Evolutionary conservation across 129 eudicot species (phyloP).

Genomic region (Helichrysum umbraculigerum): DNA sequence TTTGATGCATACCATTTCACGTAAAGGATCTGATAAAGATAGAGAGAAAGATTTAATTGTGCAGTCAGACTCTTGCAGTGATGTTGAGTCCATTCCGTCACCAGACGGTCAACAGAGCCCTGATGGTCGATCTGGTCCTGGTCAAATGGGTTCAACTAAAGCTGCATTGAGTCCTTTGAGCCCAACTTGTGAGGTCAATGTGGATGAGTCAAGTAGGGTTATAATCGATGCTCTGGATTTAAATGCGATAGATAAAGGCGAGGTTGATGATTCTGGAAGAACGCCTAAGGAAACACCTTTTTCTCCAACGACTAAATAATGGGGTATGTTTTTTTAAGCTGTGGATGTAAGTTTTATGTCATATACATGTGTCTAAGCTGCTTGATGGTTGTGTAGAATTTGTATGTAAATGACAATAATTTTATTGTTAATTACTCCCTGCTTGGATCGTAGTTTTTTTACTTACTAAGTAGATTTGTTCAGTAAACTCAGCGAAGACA

Average conservation of each 20-base stretch:
- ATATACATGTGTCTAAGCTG: slow-evolving; percentile 19
- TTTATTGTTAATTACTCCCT: background rate
- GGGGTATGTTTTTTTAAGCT: slow-evolving; percentile 7
- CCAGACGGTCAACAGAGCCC: slow-evolving; percentile 11
- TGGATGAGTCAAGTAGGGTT: background rate
- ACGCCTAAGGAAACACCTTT: background rate
- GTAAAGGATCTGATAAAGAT: slow-evolving; percentile 52
- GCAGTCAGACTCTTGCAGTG: slow-evolving; percentile 46
- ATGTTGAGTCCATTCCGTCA: slow-evolving; percentile 39
- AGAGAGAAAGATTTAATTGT: slow-evolving; percentile 29
- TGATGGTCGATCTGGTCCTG: slow-evolving; percentile 12
- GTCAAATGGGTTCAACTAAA: slow-evolving; percentile 27
- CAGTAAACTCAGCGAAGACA: background rate
- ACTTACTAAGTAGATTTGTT: background rate
- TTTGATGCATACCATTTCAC: slow-evolving; percentile 49
- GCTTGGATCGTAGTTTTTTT: background rate
- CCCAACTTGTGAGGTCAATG: slow-evolving; percentile 19
- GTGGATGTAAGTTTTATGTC: slow-evolving; percentile 7
- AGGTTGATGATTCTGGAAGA: slow-evolving; percentile 13
- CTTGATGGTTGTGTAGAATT: slow-evolving; percentile 7
- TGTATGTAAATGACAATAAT: slow-evolving; percentile 23
- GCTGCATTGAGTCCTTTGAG: slow-evolving; percentile 17
- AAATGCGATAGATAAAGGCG: slow-evolving; percentile 8
- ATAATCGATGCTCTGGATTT: background rate
- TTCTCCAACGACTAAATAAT: slow-evolving; percentile 13